Evolutionary conservation across 176 grass and related monocot species (phyloP).

Genomic region (Tillandsia fasciculata): DNA sequence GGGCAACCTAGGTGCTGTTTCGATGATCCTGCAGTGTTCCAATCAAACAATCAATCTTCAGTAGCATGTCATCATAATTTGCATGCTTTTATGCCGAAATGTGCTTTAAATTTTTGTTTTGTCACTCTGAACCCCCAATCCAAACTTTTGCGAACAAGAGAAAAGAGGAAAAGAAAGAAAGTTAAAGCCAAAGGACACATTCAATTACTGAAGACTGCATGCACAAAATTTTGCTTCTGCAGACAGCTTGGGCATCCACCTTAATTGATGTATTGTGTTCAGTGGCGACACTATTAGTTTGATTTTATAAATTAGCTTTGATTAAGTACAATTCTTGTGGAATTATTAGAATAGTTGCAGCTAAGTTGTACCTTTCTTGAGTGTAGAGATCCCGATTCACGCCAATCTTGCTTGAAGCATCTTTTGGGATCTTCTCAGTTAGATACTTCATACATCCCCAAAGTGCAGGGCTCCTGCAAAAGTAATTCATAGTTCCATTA

Average conservation of each 20-base stretch:
- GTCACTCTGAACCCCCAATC: too few species aligned
- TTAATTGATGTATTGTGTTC: too few species aligned
- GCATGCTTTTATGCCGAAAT: constrained; percentile 6
- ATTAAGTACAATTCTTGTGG: too few species aligned
- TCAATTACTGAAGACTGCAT: too few species aligned
- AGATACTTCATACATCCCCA: constrained; percentile 88
- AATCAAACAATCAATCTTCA: constrained; percentile 18
- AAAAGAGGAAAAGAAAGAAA: too few species aligned
- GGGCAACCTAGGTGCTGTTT: constrained; percentile 56
- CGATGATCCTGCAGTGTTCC: constrained; percentile 46
- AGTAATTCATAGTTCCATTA: constrained; percentile 17
- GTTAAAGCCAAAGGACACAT: too few species aligned
- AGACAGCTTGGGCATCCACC: too few species aligned
- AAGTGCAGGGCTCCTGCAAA: constrained; percentile 61
- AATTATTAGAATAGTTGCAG: too few species aligned
- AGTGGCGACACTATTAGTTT: too few species aligned
- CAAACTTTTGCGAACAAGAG: too few species aligned
- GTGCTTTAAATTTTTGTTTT: not conserved
- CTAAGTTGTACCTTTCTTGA: constrained; percentile 70
- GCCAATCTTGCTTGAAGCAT: constrained; percentile 78
- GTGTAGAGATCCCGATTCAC: constrained; percentile 89
- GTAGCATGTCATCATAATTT: constrained; percentile 1
- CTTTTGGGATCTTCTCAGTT: constrained; percentile 85
- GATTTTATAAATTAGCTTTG: too few species aligned
- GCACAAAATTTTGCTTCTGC: too few species aligned